phyloP scores from a whole-genome alignment of 257 asterid species.

The Fraxinus pennsylvanica region DNA sequence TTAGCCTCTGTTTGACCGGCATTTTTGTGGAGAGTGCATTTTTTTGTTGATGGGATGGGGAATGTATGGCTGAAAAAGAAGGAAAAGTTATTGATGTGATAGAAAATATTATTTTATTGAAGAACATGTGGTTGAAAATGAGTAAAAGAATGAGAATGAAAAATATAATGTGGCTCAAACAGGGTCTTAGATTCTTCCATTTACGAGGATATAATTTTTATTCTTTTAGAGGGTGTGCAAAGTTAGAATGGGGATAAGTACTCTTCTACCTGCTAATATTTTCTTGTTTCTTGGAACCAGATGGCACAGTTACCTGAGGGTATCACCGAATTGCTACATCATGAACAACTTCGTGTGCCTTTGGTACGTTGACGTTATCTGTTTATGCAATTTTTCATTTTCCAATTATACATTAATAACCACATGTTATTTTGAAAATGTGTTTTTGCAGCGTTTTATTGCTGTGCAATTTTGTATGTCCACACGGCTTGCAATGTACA shows the following conservation, averaged over 20 bases:
- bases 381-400: background rate
- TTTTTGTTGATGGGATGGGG: too few species aligned
- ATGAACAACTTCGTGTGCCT: conserved; percentile 63
- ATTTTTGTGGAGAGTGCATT: too few species aligned
- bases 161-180: too few species aligned
- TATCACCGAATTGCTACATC: conserved; percentile 78
- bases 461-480: background rate
- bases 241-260: background rate
- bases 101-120: too few species aligned
- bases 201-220: background rate
- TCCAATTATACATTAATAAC: background rate
- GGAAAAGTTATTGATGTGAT: too few species aligned
- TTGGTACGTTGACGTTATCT: conserved; percentile 52
- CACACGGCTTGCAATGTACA: background rate
- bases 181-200: background rate
- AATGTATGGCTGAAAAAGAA: too few species aligned
- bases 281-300: conserved; percentile 33
- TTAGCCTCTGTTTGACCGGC: too few species aligned
- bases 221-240: background rate
- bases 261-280: background rate
- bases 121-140: too few species aligned
- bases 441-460: background rate
- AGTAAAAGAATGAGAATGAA: too few species aligned
- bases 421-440: background rate
- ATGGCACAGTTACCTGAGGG: conserved; percentile 94